Evolutionary conservation across 352 stramenopile genomes (phyloP), one percentile per base, ranked within the genome.

Genomic region (Pythium dissotocum): DNA sequence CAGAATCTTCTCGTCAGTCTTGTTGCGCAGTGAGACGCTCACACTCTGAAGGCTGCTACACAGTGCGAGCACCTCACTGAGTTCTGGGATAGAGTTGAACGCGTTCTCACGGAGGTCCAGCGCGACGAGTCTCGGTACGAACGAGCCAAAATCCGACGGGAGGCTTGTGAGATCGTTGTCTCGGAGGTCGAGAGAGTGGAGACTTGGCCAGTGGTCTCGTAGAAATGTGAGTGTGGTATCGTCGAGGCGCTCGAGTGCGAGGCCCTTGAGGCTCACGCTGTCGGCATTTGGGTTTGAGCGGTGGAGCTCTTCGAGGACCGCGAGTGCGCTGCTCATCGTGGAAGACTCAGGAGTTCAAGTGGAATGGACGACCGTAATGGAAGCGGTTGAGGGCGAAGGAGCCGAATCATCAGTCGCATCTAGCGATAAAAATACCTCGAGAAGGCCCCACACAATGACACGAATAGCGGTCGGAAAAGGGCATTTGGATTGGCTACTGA

Each of bases 21-120:
- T 57, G 33, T 64, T 83, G 28, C 63, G 76, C 10, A 93, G 67
- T 13, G 79, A 77, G 48, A 91, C 57, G 56, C 77, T 84, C 21
- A 93, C 72, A 38, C 79, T 89, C 44, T 89, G 89, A 26, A 93
- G 63, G 2, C 73, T 79, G n/a, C 65, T 48, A 52, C 84, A 89
- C 3, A 58, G 35, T 21, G 76, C 61, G n/a, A 91, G 58, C 14
- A 77, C 76, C 6, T 81, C 71, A 6, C 71, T 73, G 6, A 93
- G 64, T 4, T 77, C 75, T 2, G 71, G 67, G 2, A 90, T 70
- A 7, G 78, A 83, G 0, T 58, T 63, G 54, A 90, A 81, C 4
- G 59, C 67, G 16, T 93, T 93, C 46, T 73, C 69, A 7, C 74
- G 78, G 4, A 93, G 36, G 48, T 93, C 83, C 13, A 93, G 66